Base-by-base conservation (phyloP, 768 basidiomycete species). In the Arthromyces matolae region DNA sequence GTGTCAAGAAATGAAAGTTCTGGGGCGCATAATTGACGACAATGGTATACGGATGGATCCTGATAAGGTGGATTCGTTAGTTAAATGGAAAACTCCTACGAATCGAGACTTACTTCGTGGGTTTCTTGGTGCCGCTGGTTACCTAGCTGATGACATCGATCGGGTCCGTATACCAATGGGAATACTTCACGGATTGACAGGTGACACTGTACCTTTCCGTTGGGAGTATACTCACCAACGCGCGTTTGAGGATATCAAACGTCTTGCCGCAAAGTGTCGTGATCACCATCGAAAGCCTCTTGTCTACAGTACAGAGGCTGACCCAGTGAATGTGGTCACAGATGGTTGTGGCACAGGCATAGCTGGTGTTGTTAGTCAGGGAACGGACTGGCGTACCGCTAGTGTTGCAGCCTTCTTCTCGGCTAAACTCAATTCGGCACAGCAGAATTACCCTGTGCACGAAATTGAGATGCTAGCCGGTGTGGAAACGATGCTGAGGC, bases 21-120 rank as follows among this genome's bases (percentile, higher is more conserved):
- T 62, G 0, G 57, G 61, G 0, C 61, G 61, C 1, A 42, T 73
- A 0, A 51, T 74, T 8, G 60, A 69, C 23, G 55, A 65, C 4
- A 7, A 60, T 0, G 69, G 72, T 0, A 71, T 76, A 5, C 36
- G 18, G 0, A 73, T 73, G 69, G 68, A 75, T 29, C 71, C 68
- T 0, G 44, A 64, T 23, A 76, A 75, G 34, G 68, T 76, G 0
- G 62, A 73, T 32, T 24, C 47, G 0, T 57, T 73, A 0, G 3
- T 57, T 4, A 61, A 64, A 7, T 64, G 62, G 63, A 60, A 61
- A 35, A 55, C 51, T n/a, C n/a, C n/a, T n/a, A n/a, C n/a, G n/a
- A n/a, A n/a, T n/a, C n/a, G n/a, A n/a, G n/a, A n/a, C n/a, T n/a
- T n/a, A n/a, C n/a, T n/a, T n/a, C n/a, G n/a, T n/a, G n/a, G n/a